Evolutionary conservation across 2,329 filamentous ascomycete species (phyloP).

Genomic region (Incumbomyces lentus): DNA sequence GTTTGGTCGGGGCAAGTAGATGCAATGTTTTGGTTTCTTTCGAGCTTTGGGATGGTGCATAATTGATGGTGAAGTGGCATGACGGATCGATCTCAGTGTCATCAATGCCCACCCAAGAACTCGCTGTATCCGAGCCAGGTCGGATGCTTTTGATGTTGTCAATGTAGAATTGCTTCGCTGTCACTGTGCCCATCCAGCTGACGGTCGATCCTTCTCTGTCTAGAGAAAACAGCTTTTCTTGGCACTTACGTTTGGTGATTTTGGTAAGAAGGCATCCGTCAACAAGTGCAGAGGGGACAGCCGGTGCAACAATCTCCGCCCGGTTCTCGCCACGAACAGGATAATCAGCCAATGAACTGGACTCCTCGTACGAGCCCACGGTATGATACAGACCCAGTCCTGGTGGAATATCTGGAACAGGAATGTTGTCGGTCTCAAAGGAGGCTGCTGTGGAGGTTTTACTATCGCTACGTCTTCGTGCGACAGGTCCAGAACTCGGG

Average conservation of each 20-base stretch:
- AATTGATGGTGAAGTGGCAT: conserved; percentile 84
- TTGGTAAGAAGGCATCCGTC: conserved; percentile 71
- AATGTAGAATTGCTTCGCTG: conserved; percentile 79
- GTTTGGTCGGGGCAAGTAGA: conserved; percentile 65
- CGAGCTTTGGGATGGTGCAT: conserved; percentile 64
- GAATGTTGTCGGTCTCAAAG: conserved; percentile 28
- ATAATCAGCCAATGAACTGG: neutral
- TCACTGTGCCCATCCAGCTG: conserved; percentile 69
- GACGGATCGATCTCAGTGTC: conserved; percentile 56
- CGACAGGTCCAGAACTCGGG: conserved; percentile 78
- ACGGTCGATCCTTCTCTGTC: conserved; percentile 79
- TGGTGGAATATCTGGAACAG: conserved; percentile 1
- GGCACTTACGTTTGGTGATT: conserved; percentile 71
- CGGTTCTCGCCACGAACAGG: neutral
- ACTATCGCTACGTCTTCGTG: conserved; percentile 81
- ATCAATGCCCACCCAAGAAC: conserved; percentile 77
- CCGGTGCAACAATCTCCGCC: conserved; percentile 40
- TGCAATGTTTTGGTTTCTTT: conserved; percentile 74
- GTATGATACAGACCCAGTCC: neutral
- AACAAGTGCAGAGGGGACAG: conserved; percentile 65
- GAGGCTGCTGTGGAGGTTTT: conserved; percentile 56
- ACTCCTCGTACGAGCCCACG: neutral
- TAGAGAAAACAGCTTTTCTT: conserved; percentile 63
- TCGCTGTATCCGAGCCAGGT: conserved; percentile 69
- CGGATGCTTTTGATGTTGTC: conserved; percentile 92